Conservation (phyloP, 106 monocot species). For the Dendrobium nobile region DNA sequence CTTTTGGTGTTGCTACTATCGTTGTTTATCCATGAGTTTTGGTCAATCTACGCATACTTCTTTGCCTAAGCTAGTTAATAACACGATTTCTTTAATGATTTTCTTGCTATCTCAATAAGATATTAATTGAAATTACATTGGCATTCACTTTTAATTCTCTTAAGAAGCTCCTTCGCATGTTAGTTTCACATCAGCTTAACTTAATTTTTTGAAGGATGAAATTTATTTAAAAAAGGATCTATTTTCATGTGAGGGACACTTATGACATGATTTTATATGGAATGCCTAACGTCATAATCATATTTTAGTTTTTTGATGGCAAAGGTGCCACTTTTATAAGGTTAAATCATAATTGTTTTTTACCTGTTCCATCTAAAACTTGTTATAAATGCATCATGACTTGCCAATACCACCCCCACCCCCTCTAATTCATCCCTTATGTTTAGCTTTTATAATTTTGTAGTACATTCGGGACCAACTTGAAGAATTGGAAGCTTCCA, state of each 20-base stretch:
- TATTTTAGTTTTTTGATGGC: neutral
- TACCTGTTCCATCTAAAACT: neutral
- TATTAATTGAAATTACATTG: too few relatives aligned
- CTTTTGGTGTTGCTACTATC: too few relatives aligned
- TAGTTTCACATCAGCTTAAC: too few relatives aligned
- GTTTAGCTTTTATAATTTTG: slow-evolving; percentile 10
- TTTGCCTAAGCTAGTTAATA: too few relatives aligned
- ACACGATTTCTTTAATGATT: too few relatives aligned
- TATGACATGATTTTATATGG: neutral
- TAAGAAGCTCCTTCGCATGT: too few relatives aligned
- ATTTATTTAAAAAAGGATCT: neutral
- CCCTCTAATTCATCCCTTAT: neutral
- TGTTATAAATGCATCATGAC: neutral
- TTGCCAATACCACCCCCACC: neutral
- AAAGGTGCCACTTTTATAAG: neutral
- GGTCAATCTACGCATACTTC: too few relatives aligned
- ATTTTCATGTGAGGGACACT: neutral
- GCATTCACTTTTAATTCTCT: too few relatives aligned
- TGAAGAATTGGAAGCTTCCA: slow-evolving; percentile 55
- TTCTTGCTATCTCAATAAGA: too few relatives aligned
- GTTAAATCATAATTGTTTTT: neutral
- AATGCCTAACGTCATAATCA: neutral
- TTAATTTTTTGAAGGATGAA: neutral
- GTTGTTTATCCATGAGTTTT: too few relatives aligned
- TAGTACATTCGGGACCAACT: slow-evolving; percentile 69